phyloP scores from a whole-genome alignment of 164 flowering plant genomes.

The Vitis cinerea region DNA sequence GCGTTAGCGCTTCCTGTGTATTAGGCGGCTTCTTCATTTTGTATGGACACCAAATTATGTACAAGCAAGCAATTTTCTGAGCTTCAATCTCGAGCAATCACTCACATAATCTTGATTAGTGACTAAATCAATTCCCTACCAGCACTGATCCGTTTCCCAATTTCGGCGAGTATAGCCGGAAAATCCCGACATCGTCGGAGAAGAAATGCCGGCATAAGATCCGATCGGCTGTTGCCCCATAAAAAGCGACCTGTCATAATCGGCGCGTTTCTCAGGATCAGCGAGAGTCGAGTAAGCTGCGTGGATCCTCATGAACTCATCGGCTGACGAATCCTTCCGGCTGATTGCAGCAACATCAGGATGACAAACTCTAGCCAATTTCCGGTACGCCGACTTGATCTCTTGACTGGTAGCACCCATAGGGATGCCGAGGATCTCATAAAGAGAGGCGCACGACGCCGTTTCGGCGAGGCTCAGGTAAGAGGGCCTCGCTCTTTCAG shows the following conservation, averaged over 20 bases:
- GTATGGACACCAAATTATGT: too few species aligned
- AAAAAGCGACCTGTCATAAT: conserved; percentile 39
- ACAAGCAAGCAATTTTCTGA: background rate
- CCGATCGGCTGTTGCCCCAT: conserved; percentile 11
- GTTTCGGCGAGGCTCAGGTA: background rate
- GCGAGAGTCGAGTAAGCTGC: conserved; percentile 56
- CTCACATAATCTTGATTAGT: background rate
- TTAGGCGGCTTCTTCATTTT: too few species aligned
- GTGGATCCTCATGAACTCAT: conserved; percentile 48
- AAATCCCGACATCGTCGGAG: conserved; percentile 10
- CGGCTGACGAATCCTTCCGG: conserved; percentile 34
- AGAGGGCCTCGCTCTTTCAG: conserved; percentile 5
- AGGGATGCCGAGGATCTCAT: conserved; percentile 49
- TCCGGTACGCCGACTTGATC: conserved; percentile 57
- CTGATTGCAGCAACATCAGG: conserved; percentile 48
- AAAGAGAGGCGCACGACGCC: conserved; percentile 33
- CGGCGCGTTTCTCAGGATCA: conserved; percentile 55
- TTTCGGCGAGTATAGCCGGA: conserved; percentile 26
- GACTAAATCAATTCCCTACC: conserved; percentile 23
- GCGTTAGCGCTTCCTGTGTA: too few species aligned
- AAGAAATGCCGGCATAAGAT: conserved; percentile 5
- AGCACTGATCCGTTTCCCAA: conserved; percentile 62
- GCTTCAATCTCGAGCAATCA: background rate
- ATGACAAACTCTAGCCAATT: conserved; percentile 48
- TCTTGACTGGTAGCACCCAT: conserved; percentile 41